Evolutionary conservation across 352 stramenopile species (phyloP), one percentile per base, ranked within the genome.

Genomic region (Pilasporangium apinafurcum): DNA sequence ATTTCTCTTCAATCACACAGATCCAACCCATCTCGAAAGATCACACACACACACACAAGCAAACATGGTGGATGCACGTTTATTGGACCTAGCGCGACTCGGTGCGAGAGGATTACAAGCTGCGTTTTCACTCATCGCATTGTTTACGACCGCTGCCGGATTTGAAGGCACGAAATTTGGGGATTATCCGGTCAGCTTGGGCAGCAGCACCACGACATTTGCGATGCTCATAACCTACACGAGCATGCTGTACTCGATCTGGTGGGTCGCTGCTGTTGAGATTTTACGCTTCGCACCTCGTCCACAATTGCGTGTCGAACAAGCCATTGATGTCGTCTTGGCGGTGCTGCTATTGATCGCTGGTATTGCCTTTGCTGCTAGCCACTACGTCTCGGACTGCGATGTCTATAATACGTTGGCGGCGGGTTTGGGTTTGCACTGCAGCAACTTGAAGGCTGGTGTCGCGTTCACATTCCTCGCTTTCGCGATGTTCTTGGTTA

Each of bases 201-300:
- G 55, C 38, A 62, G 42, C 20, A 40, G 54, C 10, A 51, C 51
- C 14, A 68, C 59, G 47, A 80, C 62, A 8, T 87, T 87, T 49
- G 57, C 52, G 16, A 59, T 83, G 29, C 50, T 87, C 26, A 71
- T 83, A 60, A 59, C 65, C 16, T 86, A 85, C 56, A 77, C 70
- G 4, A 50, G 62, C 13, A 69, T 83, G 71, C 45, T 88, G 13
- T 86, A 83, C 51, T 60, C 38, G 5, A 52, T 84, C 36, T 84
- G 60, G 56, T 53, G 64, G 25, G 1, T 83, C 1, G 42, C 75
- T 29, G 63, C 48, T 8, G 56, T 86, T n/a, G 65, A 88, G 38
- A 29, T 76, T n/a, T 56, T 74, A 37, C 44, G 66, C 42, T n/a
- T 65, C 21, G 55, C 44, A n/a, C 47, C 47, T 33, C 65, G 63